phyloP scores from a whole-genome alignment of 2,329 filamentous ascomycete genomes.

The Sporothrix brunneoviolacea region DNA sequence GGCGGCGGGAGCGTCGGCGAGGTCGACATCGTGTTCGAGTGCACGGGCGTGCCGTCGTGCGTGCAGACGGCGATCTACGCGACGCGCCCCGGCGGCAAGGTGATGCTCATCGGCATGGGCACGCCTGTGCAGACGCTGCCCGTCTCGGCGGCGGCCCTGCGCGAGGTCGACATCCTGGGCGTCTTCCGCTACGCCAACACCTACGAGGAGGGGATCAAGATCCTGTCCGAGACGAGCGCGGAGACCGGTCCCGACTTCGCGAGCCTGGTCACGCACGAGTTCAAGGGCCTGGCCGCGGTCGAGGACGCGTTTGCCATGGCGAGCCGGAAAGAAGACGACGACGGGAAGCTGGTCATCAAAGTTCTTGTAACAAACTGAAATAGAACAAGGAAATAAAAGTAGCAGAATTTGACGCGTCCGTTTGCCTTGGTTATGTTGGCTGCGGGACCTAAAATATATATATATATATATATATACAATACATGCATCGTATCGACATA shows the following conservation, averaged over 20 bases:
- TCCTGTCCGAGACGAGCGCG: conserved; percentile 34
- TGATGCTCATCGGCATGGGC: conserved; percentile 68
- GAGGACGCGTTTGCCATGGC: conserved; percentile 68
- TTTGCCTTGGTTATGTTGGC: too few relatives aligned
- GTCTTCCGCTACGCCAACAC: conserved; percentile 72
- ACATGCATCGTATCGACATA: too few relatives aligned
- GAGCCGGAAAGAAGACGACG: conserved; percentile 60
- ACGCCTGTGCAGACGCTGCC: conserved; percentile 63
- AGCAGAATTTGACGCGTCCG: too few relatives aligned
- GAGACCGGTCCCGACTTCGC: conserved; percentile 57
- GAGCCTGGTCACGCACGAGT: conserved; percentile 65
- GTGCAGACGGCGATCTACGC: conserved; percentile 67
- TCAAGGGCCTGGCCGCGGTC: conserved; percentile 55
- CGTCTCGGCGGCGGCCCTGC: conserved; percentile 59
- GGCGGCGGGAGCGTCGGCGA: conserved; percentile 2
- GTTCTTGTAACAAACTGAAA: conserved; percentile 45
- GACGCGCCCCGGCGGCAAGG: conserved; percentile 60
- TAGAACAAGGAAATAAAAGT: background rate
- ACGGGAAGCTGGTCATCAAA: conserved; percentile 67
- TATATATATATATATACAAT: too few relatives aligned
- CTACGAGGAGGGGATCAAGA: conserved; percentile 51
- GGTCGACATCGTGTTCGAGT: conserved; percentile 17
- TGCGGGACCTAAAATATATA: too few relatives aligned
- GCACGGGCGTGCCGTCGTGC: conserved; percentile 35
- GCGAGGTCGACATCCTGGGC: conserved; percentile 65